phyloP scores from a whole-genome alignment of 306 rosid genomes.

The Cicer yamashitae region DNA sequence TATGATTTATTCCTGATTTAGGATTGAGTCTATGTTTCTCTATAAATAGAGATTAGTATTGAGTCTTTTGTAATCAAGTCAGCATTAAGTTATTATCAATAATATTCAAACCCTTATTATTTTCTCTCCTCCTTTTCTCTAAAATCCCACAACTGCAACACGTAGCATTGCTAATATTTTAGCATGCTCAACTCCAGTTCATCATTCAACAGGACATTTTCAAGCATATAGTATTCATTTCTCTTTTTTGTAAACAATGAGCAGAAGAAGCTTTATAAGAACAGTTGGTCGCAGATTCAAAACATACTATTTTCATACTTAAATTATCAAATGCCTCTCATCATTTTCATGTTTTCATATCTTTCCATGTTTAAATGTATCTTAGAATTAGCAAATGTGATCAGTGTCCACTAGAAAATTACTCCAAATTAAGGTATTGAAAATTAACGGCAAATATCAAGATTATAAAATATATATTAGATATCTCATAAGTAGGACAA shows the following conservation, averaged over 20 bases:
- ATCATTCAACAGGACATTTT: slow-evolving; percentile 10
- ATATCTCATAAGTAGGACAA: slow-evolving; percentile 11
- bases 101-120: too few relatives aligned
- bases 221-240: not conserved
- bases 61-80: too few relatives aligned
- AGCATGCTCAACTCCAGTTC: not conserved
- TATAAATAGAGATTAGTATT: too few relatives aligned
- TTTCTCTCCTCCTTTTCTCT: too few relatives aligned
- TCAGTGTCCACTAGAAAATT: not conserved
- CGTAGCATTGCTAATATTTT: not conserved
- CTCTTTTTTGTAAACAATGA: too few relatives aligned
- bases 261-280: too few relatives aligned
- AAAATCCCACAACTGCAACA: too few relatives aligned
- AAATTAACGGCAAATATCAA: slow-evolving; percentile 8
- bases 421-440: not conserved
- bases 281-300: too few relatives aligned
- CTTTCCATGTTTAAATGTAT: not conserved
- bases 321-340: not conserved
- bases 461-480: not conserved
- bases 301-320: not conserved
- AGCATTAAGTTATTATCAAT: too few relatives aligned
- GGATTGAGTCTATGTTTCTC: too few relatives aligned
- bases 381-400: slow-evolving; percentile 13
- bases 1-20: too few relatives aligned
- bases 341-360: not conserved